Base-by-base conservation (phyloP, 768 basidiomycete genomes). In the Hypholoma sublateritium region DNA sequence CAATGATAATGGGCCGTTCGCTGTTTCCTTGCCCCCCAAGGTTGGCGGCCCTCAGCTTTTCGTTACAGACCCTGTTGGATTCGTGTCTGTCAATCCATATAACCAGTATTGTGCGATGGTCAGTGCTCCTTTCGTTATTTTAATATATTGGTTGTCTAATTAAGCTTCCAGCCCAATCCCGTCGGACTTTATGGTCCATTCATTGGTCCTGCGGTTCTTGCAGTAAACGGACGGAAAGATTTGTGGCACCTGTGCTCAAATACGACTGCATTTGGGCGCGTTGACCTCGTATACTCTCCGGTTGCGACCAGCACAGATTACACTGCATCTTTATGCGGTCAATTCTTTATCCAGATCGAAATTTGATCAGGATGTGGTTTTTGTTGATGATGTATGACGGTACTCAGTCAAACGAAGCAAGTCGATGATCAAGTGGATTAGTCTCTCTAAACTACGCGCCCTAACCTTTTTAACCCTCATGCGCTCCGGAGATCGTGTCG, bases 121-220 rank as follows among this genome's bases (percentile, higher is more conserved):
- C 6, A 45, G 56, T 49, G 6, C 17, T 7, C 14, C 19, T 3
- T n/a, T 5, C 22, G 2, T 19, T 24, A 2, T 48, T 4, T 44
- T 19, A 13, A 32, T 16, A 42, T 6, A 35, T 13, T 14, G 7
- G 12, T 28, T 8, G 14, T 35, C 17, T 34, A 41, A 41, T 41
- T 17, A 11, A 11, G 19, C n/a, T 41, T n/a, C 50, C 19, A 63
- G 62, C 62, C 62, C 16, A 59, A 63, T 34, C 57, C 59, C 9
- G 4, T 46, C 13, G 25, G 22, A 13, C 34, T 47, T 14, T 58
- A 56, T 6, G 59, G 62, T 1, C 62, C 62, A 11, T 60, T 58
- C 49, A 63, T 63, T 50, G 62, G 62, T 2, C 62, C 59, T 5
- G 53, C 59, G 4, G 46, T 57, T 3, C 51, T 63, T 6, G 34